These are phyloP conservation scores for Xylaria bambusicola DNA, from an alignment of 495 filamentous ascomycete genomes.

Conservation along the genomic window DNA sequence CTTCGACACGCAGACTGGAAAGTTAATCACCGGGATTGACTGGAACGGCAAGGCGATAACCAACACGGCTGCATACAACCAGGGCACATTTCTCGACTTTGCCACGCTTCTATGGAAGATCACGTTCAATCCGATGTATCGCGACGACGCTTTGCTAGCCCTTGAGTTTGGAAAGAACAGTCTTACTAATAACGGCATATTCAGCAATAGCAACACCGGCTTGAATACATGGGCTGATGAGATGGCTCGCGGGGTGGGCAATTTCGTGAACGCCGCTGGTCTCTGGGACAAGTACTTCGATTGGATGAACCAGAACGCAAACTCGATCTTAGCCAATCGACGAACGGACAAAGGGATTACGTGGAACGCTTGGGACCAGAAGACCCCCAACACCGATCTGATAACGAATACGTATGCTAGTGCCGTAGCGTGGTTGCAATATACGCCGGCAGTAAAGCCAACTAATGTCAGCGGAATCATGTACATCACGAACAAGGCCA, in stretches of 20 bases:
- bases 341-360: conserved; percentile 16
- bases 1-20: neutral
- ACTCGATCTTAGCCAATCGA: conserved; percentile 20
- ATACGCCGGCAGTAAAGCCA: neutral
- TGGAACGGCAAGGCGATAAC: conserved; percentile 13
- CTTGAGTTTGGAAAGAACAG: conserved; percentile 13
- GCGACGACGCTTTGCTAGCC: neutral
- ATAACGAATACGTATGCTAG: neutral
- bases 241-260: conserved; percentile 22
- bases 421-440: conserved; percentile 1
- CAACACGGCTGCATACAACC: conserved; percentile 20
- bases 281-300: conserved; percentile 19
- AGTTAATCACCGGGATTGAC: neutral
- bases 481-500: neutral
- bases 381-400: neutral
- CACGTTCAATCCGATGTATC: conserved; percentile 6
- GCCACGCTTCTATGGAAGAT: conserved; percentile 17
- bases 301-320: conserved; percentile 20
- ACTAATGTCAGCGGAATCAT: neutral
- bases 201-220: conserved; percentile 17
- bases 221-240: conserved; percentile 27
- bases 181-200: conserved; percentile 20
- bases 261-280: conserved; percentile 13
- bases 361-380: conserved; percentile 4
- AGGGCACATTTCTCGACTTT: conserved; percentile 25